Base-by-base conservation (phyloP, 352 stramenopile species). In the Pythium apleroticum region DNA sequence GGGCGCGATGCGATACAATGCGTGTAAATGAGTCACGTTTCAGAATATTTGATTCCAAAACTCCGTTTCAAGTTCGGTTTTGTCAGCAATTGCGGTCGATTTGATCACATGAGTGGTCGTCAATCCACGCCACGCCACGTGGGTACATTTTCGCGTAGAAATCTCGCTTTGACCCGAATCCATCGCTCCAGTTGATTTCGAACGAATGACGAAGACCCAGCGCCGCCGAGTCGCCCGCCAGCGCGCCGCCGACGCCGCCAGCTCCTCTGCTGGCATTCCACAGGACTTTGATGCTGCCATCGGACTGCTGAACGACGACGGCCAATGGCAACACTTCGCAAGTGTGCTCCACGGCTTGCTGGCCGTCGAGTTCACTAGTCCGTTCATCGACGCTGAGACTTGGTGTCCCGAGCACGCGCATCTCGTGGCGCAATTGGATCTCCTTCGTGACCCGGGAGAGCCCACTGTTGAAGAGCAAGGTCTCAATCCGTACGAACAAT, bases 391-490 rank as follows among this genome's bases (percentile, higher is more conserved):
- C 43, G 28, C 6, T 11, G 43, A 28, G 43, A 25, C 10, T 1
- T 27, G 10, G 43, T 50, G 43, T 50, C 43, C 43, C 19, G 43
- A 50, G 10, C 43, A 12, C n/a, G 43, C 43, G 20, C 43, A 50
- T 50, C 43, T 50, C 43, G 19, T 50, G 4, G 43, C 27, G 43
- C 43, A 50, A 3, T 50, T 50, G 43, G 43, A 50, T 50, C 17
- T 22, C 1, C 20, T 27, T 4, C 43, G 43, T 28, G 17, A 25
- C 7, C 43, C 17, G 28, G 39, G 33, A 41, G 30, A 33, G 5
- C 5, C 30, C 5, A 41, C 33, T 17, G 33, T 17, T 41, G 8
- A 12, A 6, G 33, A 41, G 3, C 15, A 4, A 17, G 12, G 8
- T 3, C 33, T 12, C 33, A 41, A 17, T 41, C 33, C 33, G 33